phyloP scores from a whole-genome alignment of 23 red algal species.

The Agarophyton chilense region DNA sequence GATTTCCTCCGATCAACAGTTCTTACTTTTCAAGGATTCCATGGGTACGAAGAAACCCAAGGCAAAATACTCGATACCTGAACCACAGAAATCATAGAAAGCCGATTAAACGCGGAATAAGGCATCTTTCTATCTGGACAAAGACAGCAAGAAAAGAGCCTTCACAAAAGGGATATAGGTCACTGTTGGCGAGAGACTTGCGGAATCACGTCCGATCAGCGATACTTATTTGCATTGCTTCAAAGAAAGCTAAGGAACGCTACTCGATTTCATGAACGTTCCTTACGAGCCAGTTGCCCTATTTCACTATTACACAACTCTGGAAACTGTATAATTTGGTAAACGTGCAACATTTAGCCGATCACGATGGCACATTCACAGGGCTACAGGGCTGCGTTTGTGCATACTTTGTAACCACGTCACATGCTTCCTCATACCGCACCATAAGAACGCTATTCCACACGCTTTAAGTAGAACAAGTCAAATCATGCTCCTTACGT shows the following conservation, averaged over 20 bases:
- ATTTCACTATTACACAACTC: neutral
- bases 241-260: neutral
- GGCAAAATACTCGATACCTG: too few species aligned
- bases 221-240: neutral
- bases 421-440: too few species aligned
- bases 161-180: conserved; percentile 78
- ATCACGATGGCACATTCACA: neutral
- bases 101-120: conserved; percentile 51
- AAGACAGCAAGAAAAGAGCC: conserved; percentile 73
- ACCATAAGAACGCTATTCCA: neutral
- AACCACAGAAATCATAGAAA: conserved; percentile 84
- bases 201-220: neutral
- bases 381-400: neutral
- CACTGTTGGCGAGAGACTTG: conserved; percentile 51
- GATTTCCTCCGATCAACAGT: conserved; percentile 5
- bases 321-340: conserved; percentile 26
- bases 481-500: neutral
- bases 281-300: neutral
- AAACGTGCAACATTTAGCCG: neutral
- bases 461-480: neutral
- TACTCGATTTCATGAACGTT: neutral
- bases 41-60: too few species aligned
- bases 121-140: conserved; percentile 88
- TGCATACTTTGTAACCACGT: neutral
- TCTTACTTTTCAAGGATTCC: conserved; percentile 34